These are phyloP conservation scores for Cicer cuneatum DNA, from an alignment of 306 rosid species.

Conservation along the genomic window DNA sequence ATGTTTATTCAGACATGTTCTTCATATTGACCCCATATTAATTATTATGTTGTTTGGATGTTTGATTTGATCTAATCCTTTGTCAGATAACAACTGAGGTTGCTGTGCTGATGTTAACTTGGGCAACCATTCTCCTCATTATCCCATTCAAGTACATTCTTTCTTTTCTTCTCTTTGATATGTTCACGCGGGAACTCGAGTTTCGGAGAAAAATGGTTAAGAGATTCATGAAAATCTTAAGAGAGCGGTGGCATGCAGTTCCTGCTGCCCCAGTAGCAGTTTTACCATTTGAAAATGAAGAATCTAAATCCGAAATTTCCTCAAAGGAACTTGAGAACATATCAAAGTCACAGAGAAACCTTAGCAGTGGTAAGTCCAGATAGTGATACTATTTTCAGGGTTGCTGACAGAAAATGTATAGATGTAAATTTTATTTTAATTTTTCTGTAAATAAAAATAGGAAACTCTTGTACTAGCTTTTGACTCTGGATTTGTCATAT, in stretches of 20 bases:
- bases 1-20: slow-evolving; percentile 14
- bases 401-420: slow-evolving; percentile 36
- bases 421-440: slow-evolving; percentile 34
- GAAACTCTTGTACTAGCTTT: slow-evolving; percentile 22
- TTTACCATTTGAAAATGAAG: slow-evolving; percentile 71
- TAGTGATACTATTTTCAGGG: slow-evolving; percentile 32
- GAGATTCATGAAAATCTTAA: slow-evolving; percentile 62
- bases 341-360: slow-evolving; percentile 55
- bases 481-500: slow-evolving; percentile 26
- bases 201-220: slow-evolving; percentile 80
- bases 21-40: slow-evolving; percentile 24
- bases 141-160: slow-evolving; percentile 83
- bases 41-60: slow-evolving; percentile 3
- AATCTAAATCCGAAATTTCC: slow-evolving; percentile 51
- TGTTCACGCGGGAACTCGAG: slow-evolving; percentile 85
- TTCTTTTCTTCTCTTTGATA: slow-evolving; percentile 72
- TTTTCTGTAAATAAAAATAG: slow-evolving; percentile 22
- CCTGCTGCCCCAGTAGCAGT: slow-evolving; percentile 93
- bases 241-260: slow-evolving; percentile 88
- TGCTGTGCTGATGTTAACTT: slow-evolving; percentile 69
- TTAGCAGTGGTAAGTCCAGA: slow-evolving; percentile 48
- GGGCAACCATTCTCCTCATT: slow-evolving; percentile 65
- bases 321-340: slow-evolving; percentile 51
- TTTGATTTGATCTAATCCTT: slow-evolving; percentile 37
- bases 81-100: slow-evolving; percentile 87